Evolutionary conservation across 805 yeast genomes (phyloP).

Genomic region (Wilhelminamyces savonicus): DNA sequence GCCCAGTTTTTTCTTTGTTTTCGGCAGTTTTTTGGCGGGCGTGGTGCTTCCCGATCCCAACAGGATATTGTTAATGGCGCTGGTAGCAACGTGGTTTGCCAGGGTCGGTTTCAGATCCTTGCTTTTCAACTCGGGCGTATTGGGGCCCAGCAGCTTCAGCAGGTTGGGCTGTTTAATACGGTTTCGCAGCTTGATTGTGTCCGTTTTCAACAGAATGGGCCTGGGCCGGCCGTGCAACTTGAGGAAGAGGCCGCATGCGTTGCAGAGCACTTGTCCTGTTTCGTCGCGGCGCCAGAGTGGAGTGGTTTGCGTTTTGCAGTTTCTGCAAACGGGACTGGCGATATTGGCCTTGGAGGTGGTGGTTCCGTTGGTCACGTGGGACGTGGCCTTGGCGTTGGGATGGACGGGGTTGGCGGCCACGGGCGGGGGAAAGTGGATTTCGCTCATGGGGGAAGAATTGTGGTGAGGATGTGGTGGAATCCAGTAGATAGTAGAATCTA

Average conservation of each 20-base stretch:
- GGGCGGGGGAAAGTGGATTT: slow-evolving; percentile 12
- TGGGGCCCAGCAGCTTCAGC: slow-evolving; percentile 37
- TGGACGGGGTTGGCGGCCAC: slow-evolving; percentile 33
- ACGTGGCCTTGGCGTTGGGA: slow-evolving; percentile 61
- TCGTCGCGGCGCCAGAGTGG: slow-evolving; percentile 96
- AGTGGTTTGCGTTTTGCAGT: slow-evolving; percentile 88
- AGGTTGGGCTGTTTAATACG: slow-evolving; percentile 55
- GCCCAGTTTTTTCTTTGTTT: slow-evolving; percentile 7
- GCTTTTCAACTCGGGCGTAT: slow-evolving; percentile 52
- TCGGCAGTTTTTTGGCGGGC: slow-evolving; percentile 18
- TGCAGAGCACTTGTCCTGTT: slow-evolving; percentile 70
- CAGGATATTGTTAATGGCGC: too few species aligned
- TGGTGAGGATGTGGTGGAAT: neutral
- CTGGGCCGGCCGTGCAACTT: slow-evolving; percentile 90
- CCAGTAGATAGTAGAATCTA: too few species aligned
- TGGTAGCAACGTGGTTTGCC: too few species aligned
- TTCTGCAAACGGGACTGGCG: slow-evolving; percentile 71
- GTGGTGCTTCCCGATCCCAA: neutral
- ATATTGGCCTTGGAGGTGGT: slow-evolving; percentile 61
- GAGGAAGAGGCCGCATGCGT: slow-evolving; percentile 87
- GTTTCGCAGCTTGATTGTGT: slow-evolving; percentile 86
- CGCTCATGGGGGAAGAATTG: slow-evolving; percentile 7
- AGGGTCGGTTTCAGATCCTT: slow-evolving; percentile 28
- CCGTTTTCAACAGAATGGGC: slow-evolving; percentile 86
- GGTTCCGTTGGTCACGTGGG: slow-evolving; percentile 52